phyloP scores from a whole-genome alignment of 495 filamentous ascomycete species.

The Tetracladium setigerum region DNA sequence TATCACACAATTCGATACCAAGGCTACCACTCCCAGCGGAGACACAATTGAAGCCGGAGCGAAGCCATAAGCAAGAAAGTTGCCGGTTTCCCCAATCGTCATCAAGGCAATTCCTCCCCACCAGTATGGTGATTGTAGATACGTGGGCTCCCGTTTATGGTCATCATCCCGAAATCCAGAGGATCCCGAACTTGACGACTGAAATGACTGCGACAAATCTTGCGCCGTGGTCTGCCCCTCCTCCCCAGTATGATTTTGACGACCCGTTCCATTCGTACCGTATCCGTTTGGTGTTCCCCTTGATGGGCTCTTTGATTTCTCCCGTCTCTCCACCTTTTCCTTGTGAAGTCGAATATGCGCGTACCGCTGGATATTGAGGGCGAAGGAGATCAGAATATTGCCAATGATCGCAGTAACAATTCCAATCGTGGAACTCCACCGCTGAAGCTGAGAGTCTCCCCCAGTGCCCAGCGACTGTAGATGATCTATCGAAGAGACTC shows the following conservation, averaged over 20 bases:
- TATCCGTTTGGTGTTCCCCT: slow-evolving; percentile 29
- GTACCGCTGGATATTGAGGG: slow-evolving; percentile 94
- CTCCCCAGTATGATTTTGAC: slow-evolving; percentile 25
- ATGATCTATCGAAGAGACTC: background rate
- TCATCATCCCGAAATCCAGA: slow-evolving; percentile 25
- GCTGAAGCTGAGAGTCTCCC: slow-evolving; percentile 43
- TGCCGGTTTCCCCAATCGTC: slow-evolving; percentile 87
- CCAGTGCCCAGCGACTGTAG: background rate
- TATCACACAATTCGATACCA: slow-evolving; percentile 94
- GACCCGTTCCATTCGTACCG: slow-evolving; percentile 23
- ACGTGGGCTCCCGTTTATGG: slow-evolving; percentile 28
- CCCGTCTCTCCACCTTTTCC: slow-evolving; percentile 41
- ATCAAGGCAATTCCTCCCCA: slow-evolving; percentile 89
- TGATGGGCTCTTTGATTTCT: slow-evolving; percentile 16
- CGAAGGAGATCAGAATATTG: slow-evolving; percentile 88
- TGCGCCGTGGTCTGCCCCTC: slow-evolving; percentile 2
- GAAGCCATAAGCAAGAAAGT: slow-evolving; percentile 96
- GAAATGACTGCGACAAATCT: slow-evolving; percentile 35
- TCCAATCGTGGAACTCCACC: slow-evolving; percentile 91
- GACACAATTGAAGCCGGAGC: slow-evolving; percentile 98
- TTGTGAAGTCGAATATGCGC: slow-evolving; percentile 73
- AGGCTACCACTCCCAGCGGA: slow-evolving; percentile 86
- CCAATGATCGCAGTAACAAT: slow-evolving; percentile 87
- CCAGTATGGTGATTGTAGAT: slow-evolving; percentile 90
- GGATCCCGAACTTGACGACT: slow-evolving; percentile 33